Base-by-base conservation (phyloP, 495 filamentous ascomycete genomes). In the Ramalina intermedia region DNA sequence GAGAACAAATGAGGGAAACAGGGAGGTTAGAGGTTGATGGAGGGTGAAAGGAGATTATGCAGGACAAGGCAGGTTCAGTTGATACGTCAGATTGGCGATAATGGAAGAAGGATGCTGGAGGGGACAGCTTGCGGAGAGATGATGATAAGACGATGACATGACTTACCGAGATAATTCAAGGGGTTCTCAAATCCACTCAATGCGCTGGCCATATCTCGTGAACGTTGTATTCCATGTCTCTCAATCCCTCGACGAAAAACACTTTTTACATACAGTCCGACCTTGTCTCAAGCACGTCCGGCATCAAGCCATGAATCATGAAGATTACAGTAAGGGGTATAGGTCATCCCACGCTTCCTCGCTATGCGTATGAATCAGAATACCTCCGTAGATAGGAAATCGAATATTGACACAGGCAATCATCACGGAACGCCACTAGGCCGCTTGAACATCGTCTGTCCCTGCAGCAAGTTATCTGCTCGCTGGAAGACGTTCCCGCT, bases 401-500 rank as follows among this genome's bases (percentile, higher is more conserved):
- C 21, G 29, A 18, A 11, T 41, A 8, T 41, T 2, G 8, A n/a
- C 4, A n/a, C 18, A 9, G 21, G 14, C 20, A 21, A 13, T 37
- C 26, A 27, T 47, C 13, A 47, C 11, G 44, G 44, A 16, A 35
- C 44, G 29, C 44, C 44, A 47, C 44, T 37, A 35, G 44, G 47
- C 23, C 57, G 50, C 17, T 47, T 21, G 38, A 51, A 42, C 46
- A 59, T 52, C 13, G 55, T 59, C 26, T 56, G 55, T 41, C 68
- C 67, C 71, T 78, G 79, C 37, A 86, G 71, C 36, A 85, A 63
- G 12, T 79, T 70, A 49, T 90, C 84, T 0, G 84, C 81, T 26
- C 84, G 70, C 58, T 87, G 79, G 61, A 84, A 87, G 4, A 86
- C 79, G 50, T 82, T 79, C 4, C 82, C 80, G 23, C 67, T 69